phyloP scores from a whole-genome alignment of 768 basidiomycete genomes.

The Pleurotus eryngii region DNA sequence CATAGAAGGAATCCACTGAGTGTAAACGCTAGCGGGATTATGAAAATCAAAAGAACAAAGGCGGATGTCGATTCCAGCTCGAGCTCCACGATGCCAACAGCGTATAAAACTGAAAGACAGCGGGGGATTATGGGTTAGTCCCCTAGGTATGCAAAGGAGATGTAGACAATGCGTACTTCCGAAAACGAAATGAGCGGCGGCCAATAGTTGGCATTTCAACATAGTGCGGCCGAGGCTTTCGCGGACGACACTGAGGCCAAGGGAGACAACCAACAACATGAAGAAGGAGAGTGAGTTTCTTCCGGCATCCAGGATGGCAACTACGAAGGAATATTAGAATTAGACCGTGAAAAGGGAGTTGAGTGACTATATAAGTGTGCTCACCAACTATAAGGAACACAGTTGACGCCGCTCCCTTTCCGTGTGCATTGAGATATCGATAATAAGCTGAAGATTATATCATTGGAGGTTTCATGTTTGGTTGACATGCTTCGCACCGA shows the following conservation, averaged over 20 bases:
- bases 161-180: slow-evolving; percentile 60
- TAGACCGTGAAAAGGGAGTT: background rate
- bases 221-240: slow-evolving; percentile 85
- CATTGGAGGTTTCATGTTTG: slow-evolving; percentile 1
- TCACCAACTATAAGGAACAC: slow-evolving; percentile 91
- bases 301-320: slow-evolving; percentile 93
- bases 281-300: slow-evolving; percentile 95
- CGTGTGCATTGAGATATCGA: slow-evolving; percentile 89
- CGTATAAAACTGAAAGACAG: slow-evolving; percentile 67
- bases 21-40: slow-evolving; percentile 92
- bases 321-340: slow-evolving; percentile 33
- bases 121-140: background rate
- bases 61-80: slow-evolving; percentile 89
- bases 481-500: slow-evolving; percentile 47
- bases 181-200: slow-evolving; percentile 86
- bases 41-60: slow-evolving; percentile 79
- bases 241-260: slow-evolving; percentile 89
- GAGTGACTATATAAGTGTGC: no score
- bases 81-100: slow-evolving; percentile 91
- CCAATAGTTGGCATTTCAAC: slow-evolving; percentile 78
- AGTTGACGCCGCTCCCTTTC: slow-evolving; percentile 66
- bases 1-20: slow-evolving; percentile 95
- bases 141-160: background rate
- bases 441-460: slow-evolving; percentile 67
- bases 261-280: slow-evolving; percentile 86